Evolutionary conservation across 805 yeast species (phyloP).

Genomic region (Cyberlindnera mrakii): DNA sequence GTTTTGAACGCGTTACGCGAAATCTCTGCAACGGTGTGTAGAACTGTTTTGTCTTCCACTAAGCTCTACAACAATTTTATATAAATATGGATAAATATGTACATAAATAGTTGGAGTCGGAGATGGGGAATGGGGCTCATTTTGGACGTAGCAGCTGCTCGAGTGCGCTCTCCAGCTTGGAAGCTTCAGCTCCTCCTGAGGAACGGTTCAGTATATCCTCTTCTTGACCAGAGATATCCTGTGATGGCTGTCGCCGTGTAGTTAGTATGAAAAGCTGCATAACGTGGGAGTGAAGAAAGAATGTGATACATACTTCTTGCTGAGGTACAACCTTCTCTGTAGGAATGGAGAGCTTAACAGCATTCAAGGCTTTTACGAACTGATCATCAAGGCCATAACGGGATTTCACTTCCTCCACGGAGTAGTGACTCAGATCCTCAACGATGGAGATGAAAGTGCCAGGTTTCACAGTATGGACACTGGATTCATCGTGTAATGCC

Average conservation of each 20-base stretch:
- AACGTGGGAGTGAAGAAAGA: too few species aligned
- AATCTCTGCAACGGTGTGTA: too few species aligned
- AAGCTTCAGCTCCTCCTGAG: neutral
- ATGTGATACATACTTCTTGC: too few species aligned
- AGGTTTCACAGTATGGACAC: conserved; percentile 9
- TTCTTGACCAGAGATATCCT: neutral
- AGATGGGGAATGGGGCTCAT: too few species aligned
- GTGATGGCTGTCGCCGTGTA: too few species aligned
- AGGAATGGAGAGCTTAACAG: conserved; percentile 5
- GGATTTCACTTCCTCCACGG: conserved; percentile 9
- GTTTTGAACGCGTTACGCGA: too few species aligned
- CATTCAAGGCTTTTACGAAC: neutral
- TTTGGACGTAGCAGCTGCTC: conserved; percentile 2
- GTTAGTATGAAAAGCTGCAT: too few species aligned
- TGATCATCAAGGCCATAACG: conserved; percentile 9
- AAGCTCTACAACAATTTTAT: too few species aligned
- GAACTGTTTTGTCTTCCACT: too few species aligned
- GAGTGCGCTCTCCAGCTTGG: neutral
- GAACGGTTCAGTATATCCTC: conserved; percentile 1
- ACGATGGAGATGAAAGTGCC: conserved; percentile 15
- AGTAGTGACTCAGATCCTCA: conserved; percentile 13
- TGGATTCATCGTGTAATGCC: neutral
- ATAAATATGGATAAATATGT: neutral
- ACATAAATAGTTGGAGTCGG: neutral
- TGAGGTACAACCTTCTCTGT: neutral